Evolutionary conservation across 768 basidiomycete genomes (phyloP), one percentile per base, ranked within the genome.

Genomic region (Lentinula boryana): DNA sequence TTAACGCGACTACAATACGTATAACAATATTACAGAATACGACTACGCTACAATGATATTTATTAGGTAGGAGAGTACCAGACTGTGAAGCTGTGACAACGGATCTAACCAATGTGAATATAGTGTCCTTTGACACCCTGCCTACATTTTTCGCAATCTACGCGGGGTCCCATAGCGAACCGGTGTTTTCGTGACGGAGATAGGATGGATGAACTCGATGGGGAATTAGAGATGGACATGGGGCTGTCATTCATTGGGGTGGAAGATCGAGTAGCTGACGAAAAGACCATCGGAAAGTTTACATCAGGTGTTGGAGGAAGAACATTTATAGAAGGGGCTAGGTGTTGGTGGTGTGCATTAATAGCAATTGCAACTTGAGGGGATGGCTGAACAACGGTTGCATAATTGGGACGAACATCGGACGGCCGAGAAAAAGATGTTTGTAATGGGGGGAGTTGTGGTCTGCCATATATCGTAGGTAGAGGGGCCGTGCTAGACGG

Each of bases 121-220:
- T 80, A 89, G 67, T 91, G 89, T 3, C 89, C 89, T 68, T 85
- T 86, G 1, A 88, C 80, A 4, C 84, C 80, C 66, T 81, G 70
- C 48, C 79, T 76, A 70, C 88, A 89, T 62, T 87, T 88, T 53
- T 84, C 72, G 66, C 87, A 89, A 67, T 86, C 88, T 3, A 80
- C 75, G 10, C 87, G 80, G 3, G 87, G 88, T 32, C 87, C 87
- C 87, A 89, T 89, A 60, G 82, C 84, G 62, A 88, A 79, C 4
- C 83, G 77, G 62, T 79, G 82, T 60, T 74, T 79, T 61, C 75
- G 62, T 8, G 71, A 63, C 7, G 63, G 32, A 31, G 62, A 44
- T 32, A 62, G 52, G 49, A 63, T 21, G 38, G 67, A 67, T 23
- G 68, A 66, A 31, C 62, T 59, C 15, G 67, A 63, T 1, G 72